Percentiles rank a stretch among this genome's conserved stretches.
phyloP scores from a whole-genome alignment of 768 basidiomycete genomes.

The Boletus rubroflammeus region DNA sequence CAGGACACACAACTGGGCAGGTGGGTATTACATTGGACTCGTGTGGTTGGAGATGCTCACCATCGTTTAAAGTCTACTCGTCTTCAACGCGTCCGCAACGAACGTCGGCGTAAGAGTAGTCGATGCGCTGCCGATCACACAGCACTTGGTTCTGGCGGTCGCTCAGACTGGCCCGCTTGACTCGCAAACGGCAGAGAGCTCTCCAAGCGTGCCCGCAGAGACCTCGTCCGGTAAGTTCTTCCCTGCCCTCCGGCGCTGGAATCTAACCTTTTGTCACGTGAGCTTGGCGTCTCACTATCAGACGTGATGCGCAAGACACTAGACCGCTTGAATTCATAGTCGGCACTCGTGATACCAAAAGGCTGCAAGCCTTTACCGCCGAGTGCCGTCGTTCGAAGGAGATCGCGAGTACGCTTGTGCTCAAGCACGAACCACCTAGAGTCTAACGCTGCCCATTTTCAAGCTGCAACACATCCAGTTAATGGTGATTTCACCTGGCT shows the following conservation, averaged over 20 bases:
- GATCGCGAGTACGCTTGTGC: slow-evolving; percentile 38
- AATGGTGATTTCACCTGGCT: slow-evolving; percentile 20
- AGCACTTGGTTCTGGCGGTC: slow-evolving; percentile 51
- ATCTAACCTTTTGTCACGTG: slow-evolving; percentile 1
- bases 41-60: not conserved
- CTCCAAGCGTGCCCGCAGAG: slow-evolving; percentile 32
- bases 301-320: slow-evolving; percentile 37
- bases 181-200: slow-evolving; percentile 22
- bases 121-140: slow-evolving; percentile 47
- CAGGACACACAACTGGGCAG: slow-evolving; percentile 51
- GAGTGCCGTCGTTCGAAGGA: slow-evolving; percentile 59
- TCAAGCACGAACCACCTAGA: not conserved
- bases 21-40: slow-evolving; percentile 31
- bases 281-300: slow-evolving; percentile 58
- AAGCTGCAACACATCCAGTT: slow-evolving; percentile 9
- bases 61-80: slow-evolving; percentile 14
- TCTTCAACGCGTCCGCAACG: slow-evolving; percentile 6
- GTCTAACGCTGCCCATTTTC: not conserved
- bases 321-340: slow-evolving; percentile 45
- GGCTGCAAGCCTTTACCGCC: slow-evolving; percentile 43
- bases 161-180: slow-evolving; percentile 49
- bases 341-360: slow-evolving; percentile 39
- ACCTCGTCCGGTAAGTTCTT: slow-evolving; percentile 37
- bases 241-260: not conserved
- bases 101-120: slow-evolving; percentile 2